Evolutionary conservation across 164 flowering plant species (phyloP).

Genomic region (Protea cynaroides): DNA sequence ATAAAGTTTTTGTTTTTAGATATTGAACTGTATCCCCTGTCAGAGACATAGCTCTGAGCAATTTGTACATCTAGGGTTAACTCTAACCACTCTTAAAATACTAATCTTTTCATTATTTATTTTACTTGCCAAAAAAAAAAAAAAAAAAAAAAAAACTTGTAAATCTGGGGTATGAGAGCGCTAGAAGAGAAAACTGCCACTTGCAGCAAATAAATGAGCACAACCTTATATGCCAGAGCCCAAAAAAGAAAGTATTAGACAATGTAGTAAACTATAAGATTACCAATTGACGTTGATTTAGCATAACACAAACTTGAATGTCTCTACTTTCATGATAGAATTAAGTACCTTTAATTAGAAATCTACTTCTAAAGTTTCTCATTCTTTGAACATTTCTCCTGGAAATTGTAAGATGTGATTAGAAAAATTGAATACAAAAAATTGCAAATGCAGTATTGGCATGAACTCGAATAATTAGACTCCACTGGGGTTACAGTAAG

Average conservation of each 20-base stretch:
- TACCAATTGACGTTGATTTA: conserved; percentile 4
- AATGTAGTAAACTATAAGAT: neutral
- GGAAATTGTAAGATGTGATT: conserved; percentile 14
- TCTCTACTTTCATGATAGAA: neutral
- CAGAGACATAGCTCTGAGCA: neutral
- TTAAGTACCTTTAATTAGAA: conserved; percentile 12
- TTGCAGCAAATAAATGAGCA: too few species aligned
- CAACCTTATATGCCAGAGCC: too few species aligned
- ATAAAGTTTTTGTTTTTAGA: neutral
- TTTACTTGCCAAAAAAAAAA: too few species aligned
- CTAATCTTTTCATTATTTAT: too few species aligned
- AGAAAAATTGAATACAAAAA: neutral
- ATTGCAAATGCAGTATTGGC: too few species aligned
- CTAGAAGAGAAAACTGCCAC: neutral
- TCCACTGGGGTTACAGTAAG: too few species aligned
- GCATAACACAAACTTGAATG: neutral
- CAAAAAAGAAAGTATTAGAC: neutral
- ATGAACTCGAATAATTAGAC: neutral
- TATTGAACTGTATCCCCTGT: neutral
- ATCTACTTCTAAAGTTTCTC: conserved; percentile 35
- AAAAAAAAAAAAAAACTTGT: too few species aligned
- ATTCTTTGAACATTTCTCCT: conserved; percentile 60
- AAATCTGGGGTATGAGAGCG: neutral
- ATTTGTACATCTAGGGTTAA: too few species aligned
- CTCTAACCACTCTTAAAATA: too few species aligned